These are phyloP conservation scores for Nicotiana noctiflora DNA, from an alignment of 257 asterid species.

Conservation along the genomic window DNA sequence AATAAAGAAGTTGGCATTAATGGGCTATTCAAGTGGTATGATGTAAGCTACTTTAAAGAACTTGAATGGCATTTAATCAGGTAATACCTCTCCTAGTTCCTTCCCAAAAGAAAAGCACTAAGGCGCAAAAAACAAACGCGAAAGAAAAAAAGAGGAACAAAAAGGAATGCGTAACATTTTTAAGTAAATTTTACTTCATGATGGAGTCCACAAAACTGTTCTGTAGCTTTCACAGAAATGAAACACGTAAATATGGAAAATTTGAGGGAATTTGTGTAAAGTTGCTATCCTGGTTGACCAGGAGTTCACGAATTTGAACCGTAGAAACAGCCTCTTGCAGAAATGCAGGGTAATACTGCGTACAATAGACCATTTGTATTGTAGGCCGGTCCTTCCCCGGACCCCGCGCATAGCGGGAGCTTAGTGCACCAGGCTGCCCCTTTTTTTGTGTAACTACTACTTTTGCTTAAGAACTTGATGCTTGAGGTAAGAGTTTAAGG, in stretches of 20 bases:
- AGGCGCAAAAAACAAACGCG: not conserved
- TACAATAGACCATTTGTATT: no score
- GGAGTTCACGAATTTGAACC: no score
- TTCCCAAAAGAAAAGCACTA: not conserved
- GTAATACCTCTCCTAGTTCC: not conserved
- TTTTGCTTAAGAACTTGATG: not conserved
- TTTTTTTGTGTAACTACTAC: not conserved
- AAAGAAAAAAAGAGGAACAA: not conserved
- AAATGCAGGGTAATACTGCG: no score
- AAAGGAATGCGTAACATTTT: not conserved
- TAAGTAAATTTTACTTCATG: not conserved
- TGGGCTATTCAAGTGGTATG: constrained; percentile 1
- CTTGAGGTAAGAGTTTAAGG: not conserved
- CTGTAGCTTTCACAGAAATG: not conserved
- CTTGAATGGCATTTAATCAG: not conserved
- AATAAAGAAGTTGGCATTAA: not conserved
- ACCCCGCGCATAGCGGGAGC: no score
- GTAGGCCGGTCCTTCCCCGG: no score
- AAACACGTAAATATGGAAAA: not conserved
- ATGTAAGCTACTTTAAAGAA: not conserved
- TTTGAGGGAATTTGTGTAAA: not conserved
- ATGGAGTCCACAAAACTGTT: not conserved
- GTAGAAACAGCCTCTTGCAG: no score
- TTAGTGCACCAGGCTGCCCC: no score
- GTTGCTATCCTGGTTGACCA: no score